These are phyloP conservation scores for Cercospora sp. DNA, from an alignment of 2,329 filamentous ascomycete genomes.

Conservation along the genomic window DNA sequence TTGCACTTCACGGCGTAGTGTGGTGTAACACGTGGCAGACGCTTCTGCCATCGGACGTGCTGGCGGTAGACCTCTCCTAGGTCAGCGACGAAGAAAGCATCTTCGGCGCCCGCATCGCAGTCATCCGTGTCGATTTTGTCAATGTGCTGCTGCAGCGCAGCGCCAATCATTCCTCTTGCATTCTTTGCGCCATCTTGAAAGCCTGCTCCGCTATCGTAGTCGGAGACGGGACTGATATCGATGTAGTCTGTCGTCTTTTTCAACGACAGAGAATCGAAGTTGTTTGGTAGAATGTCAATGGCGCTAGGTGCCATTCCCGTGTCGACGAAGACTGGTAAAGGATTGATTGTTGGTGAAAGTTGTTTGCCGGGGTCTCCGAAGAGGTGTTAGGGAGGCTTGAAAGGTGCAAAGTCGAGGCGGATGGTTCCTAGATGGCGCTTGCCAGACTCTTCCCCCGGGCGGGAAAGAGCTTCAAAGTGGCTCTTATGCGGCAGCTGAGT, in stretches of 20 bases:
- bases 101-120: conserved; percentile 90
- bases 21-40: conserved; percentile 86
- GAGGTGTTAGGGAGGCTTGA: conserved; percentile 84
- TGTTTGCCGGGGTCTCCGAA: conserved; percentile 31
- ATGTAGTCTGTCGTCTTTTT: conserved; percentile 32
- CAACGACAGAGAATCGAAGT: conserved; percentile 42
- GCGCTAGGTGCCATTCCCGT: conserved; percentile 73
- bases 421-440: conserved; percentile 70
- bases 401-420: conserved; percentile 86
- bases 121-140: conserved; percentile 79
- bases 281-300: conserved; percentile 51
- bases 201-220: conserved; percentile 31
- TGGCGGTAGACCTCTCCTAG: conserved; percentile 98
- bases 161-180: conserved; percentile 79
- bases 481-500: conserved; percentile 99
- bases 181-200: conserved; percentile 52
- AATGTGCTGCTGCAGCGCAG: conserved; percentile 83
- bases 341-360: conserved; percentile 20
- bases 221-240: conserved; percentile 25
- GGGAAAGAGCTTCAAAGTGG: conserved; percentile 97
- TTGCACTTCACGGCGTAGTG: conserved; percentile 99
- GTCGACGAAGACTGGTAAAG: conserved; percentile 12
- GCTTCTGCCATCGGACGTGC: conserved; percentile 96
- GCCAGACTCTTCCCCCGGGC: conserved; percentile 97
- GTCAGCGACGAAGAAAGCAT: conserved; percentile 97